Conservation (phyloP, 2,329 filamentous ascomycete species). For the Stagonosporopsis vannaccii region DNA sequence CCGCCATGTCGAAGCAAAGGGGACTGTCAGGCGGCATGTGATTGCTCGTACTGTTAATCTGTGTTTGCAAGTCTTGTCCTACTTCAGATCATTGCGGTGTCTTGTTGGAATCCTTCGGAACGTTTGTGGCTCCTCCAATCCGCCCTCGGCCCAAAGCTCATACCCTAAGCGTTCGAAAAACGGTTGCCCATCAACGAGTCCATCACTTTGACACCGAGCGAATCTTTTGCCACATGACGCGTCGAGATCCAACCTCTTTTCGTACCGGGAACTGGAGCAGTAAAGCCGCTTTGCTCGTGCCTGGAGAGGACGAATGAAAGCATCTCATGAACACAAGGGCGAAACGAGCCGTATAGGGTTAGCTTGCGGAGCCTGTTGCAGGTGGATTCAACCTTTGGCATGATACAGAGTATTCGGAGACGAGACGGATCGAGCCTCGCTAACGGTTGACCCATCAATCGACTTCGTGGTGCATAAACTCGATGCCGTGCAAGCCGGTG, state of each 20-base stretch:
- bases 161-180: constrained; percentile 22
- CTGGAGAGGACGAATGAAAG: constrained; percentile 31
- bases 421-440: constrained; percentile 27
- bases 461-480: constrained; percentile 27
- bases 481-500: constrained; percentile 35
- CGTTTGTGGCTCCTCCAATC: constrained; percentile 7
- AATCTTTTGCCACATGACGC: constrained; percentile 13
- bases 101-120: constrained; percentile 20
- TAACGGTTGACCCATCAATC: constrained; percentile 26
- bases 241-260: constrained; percentile 32
- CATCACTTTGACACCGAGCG: constrained; percentile 22
- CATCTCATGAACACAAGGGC: constrained; percentile 14
- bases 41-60: constrained; percentile 23
- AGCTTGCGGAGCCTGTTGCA: constrained; percentile 30
- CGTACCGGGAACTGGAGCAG: constrained; percentile 24
- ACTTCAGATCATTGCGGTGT: constrained; percentile 21
- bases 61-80: constrained; percentile 30
- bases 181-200: constrained; percentile 16
- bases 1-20: constrained; percentile 26
- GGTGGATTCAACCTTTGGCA: constrained; percentile 24
- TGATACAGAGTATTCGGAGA: constrained; percentile 32
- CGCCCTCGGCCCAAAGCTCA: constrained; percentile 24
- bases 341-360: constrained; percentile 36
- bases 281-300: constrained; percentile 31
- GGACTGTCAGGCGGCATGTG: constrained; percentile 5